phyloP scores from a whole-genome alignment of 306 rosid species.

The Abrus pulchellus region DNA sequence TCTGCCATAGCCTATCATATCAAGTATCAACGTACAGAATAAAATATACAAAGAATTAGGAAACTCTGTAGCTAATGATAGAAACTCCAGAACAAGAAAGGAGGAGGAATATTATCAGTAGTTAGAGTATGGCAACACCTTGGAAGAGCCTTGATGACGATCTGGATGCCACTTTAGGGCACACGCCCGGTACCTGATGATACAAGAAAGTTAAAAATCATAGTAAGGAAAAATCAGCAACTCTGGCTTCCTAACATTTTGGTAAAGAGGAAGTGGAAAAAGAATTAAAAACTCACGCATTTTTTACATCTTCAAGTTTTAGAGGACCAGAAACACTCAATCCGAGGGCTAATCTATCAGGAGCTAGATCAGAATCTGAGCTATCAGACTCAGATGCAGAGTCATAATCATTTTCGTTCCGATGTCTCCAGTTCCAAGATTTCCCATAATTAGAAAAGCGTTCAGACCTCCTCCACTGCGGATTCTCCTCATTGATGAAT shows the following conservation, averaged over 20 bases:
- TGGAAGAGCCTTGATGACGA: slow-evolving; percentile 89
- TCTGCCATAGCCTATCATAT: slow-evolving; percentile 70
- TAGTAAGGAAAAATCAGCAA: not conserved
- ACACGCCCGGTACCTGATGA: slow-evolving; percentile 71
- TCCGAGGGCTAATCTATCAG: slow-evolving; percentile 78
- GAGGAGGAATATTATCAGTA: not conserved
- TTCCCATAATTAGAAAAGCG: slow-evolving; percentile 50
- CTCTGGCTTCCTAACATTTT: slow-evolving; percentile 4
- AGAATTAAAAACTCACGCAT: slow-evolving; percentile 67
- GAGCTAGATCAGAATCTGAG: slow-evolving; percentile 49
- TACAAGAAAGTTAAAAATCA: not conserved
- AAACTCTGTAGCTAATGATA: slow-evolving; percentile 8
- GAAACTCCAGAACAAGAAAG: not conserved
- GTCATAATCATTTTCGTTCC: slow-evolving; percentile 56
- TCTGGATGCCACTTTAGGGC: slow-evolving; percentile 95
- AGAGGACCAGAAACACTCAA: slow-evolving; percentile 75
- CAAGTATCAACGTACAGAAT: not conserved
- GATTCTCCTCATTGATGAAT: slow-evolving; percentile 71
- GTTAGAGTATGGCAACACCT: slow-evolving; percentile 55
- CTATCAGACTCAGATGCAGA: slow-evolving; percentile 61
- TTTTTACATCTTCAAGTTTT: slow-evolving; percentile 75
- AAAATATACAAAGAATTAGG: not conserved
- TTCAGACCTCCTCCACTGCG: slow-evolving; percentile 74
- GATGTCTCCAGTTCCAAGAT: slow-evolving; percentile 65
- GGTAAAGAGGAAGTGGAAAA: slow-evolving; percentile 16